phyloP scores from a whole-genome alignment of 768 basidiomycete genomes.

The Xanthoconium stramineum region DNA sequence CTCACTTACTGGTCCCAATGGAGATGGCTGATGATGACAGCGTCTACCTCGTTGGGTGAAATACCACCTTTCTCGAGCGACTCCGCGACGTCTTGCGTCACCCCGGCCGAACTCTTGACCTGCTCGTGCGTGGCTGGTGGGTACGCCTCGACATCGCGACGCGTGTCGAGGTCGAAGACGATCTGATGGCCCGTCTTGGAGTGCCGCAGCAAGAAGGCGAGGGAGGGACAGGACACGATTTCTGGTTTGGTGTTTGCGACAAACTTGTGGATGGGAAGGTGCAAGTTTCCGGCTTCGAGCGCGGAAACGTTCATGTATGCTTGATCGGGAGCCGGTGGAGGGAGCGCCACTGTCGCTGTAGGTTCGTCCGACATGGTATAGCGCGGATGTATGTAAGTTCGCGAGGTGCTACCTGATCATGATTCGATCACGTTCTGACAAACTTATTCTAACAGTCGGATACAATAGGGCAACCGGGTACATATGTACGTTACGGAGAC shows the following conservation, averaged over 20 bases:
- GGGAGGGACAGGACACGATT: constrained; percentile 37
- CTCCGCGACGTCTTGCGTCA: constrained; percentile 38
- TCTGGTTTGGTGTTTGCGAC: constrained; percentile 19
- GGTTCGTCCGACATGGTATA: no score
- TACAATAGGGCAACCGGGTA: no score
- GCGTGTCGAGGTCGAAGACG: constrained; percentile 57
- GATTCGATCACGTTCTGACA: no score
- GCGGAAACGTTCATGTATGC: constrained; percentile 54
- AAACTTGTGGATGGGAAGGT: constrained; percentile 27
- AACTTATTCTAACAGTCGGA: no score
- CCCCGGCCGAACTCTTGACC: constrained; percentile 9
- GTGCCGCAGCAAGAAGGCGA: constrained; percentile 53
- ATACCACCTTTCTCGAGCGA: constrained; percentile 51
- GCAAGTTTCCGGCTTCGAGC: constrained; percentile 48
- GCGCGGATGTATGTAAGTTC: no score
- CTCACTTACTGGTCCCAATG: constrained; percentile 43
- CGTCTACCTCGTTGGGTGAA: constrained; percentile 38
- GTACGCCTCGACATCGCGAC: constrained; percentile 43
- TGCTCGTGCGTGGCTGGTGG: constrained; percentile 32
- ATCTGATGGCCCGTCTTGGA: constrained; percentile 37
- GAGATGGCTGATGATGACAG: constrained; percentile 51
- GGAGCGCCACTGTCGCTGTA: not conserved
- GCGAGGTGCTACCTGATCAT: no score
- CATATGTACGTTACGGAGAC: no score
- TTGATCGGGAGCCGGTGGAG: constrained; percentile 31